phyloP scores from a whole-genome alignment of 2,329 filamentous ascomycete genomes.

The Colletotrichum sp. region DNA sequence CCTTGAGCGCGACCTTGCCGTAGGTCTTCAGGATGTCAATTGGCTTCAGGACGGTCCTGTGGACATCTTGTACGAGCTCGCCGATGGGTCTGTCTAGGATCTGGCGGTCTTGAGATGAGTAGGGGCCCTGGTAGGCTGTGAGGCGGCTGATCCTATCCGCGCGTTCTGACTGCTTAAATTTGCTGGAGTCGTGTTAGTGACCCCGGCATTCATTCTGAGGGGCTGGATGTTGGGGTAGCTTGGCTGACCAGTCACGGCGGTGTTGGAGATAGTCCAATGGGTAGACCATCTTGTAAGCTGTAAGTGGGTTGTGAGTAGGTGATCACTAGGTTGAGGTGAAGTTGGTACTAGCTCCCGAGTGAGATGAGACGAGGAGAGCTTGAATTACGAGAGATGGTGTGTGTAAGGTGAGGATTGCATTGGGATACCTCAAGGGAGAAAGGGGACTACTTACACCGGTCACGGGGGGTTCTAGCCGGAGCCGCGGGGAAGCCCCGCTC shows the following conservation, averaged over 20 bases:
- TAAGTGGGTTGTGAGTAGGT: background rate
- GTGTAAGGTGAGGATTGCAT: background rate
- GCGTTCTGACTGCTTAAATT: constrained; percentile 81
- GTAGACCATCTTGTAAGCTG: constrained; percentile 19
- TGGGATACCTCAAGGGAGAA: background rate
- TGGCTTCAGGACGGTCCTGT: constrained; percentile 69
- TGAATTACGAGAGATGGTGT: background rate
- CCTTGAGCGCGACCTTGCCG: constrained; percentile 83
- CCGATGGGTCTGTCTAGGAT: constrained; percentile 78
- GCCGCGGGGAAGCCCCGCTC: constrained; percentile 21
- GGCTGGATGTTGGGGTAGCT: background rate
- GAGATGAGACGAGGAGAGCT: background rate
- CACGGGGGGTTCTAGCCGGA: background rate
- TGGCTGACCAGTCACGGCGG: constrained; percentile 70
- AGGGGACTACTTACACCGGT: constrained; percentile 14
- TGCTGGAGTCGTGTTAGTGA: constrained; percentile 55
- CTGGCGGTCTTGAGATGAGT: constrained; percentile 68
- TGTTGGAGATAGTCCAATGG: constrained; percentile 71
- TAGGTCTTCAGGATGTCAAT: constrained; percentile 83
- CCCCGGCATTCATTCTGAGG: background rate
- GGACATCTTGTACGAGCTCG: constrained; percentile 78
- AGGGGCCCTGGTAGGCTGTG: constrained; percentile 66
- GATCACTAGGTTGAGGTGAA: background rate
- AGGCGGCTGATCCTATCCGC: constrained; percentile 72
- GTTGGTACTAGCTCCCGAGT: background rate